phyloP scores from a whole-genome alignment of 495 filamentous ascomycete genomes.

The Antarctomyces pellizariae region DNA sequence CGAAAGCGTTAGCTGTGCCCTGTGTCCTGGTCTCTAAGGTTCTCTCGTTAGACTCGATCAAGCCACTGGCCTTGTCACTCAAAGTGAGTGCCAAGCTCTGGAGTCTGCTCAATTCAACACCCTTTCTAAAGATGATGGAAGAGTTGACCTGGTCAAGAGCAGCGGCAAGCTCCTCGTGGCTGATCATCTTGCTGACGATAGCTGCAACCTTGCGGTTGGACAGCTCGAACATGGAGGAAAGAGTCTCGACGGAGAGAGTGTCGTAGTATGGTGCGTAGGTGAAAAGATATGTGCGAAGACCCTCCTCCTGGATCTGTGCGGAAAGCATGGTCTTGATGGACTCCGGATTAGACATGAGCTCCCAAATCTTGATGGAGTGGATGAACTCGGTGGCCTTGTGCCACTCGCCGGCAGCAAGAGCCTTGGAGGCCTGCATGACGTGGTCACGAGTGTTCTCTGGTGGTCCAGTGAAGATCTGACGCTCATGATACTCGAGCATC shows the following conservation, averaged over 20 bases:
- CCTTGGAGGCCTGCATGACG: conserved; percentile 96
- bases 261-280: conserved; percentile 99
- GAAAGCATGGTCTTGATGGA: conserved; percentile 93
- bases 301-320: conserved; percentile 95
- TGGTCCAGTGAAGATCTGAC: conserved; percentile 94
- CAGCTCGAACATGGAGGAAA: conserved; percentile 91
- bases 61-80: conserved; percentile 80
- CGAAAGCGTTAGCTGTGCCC: conserved; percentile 85
- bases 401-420: conserved; percentile 90
- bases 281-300: conserved; percentile 94
- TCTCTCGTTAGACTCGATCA: conserved; percentile 95
- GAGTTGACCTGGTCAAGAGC: conserved; percentile 95
- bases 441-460: conserved; percentile 97
- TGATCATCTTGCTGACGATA: conserved; percentile 98
- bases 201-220: conserved; percentile 70
- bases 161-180: conserved; percentile 88
- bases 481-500: conserved; percentile 97
- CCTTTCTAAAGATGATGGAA: conserved; percentile 97
- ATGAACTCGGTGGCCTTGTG: conserved; percentile 85
- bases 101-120: conserved; percentile 85
- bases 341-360: conserved; percentile 70
- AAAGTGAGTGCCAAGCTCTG: conserved; percentile 87
- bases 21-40: conserved; percentile 90
- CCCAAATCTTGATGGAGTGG: conserved; percentile 97
- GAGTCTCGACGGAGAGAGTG: conserved; percentile 63